Percentiles rank a stretch among this genome's conserved stretches.
phyloP scores from a whole-genome alignment of 345 rosid genomes.

The Eucalyptus tenuipes region DNA sequence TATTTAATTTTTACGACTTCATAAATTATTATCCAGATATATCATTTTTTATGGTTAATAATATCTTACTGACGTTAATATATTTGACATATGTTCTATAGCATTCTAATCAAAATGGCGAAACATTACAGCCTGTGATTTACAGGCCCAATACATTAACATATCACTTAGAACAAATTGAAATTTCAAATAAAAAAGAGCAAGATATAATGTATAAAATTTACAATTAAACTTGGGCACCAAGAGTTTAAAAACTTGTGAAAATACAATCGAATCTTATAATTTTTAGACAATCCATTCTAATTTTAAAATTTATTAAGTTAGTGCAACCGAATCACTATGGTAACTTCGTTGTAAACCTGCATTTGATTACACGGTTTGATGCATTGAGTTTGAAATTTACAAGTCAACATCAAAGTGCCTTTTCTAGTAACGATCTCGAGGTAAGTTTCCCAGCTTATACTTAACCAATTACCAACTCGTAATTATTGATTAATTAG shows the following conservation, averaged over 20 bases:
- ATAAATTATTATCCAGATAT: neutral
- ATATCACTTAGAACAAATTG: neutral
- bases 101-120: neutral
- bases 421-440: neutral
- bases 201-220: neutral
- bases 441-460: neutral
- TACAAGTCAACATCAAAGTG: neutral
- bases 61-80: neutral
- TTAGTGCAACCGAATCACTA: neutral
- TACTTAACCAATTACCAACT: neutral
- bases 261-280: neutral
- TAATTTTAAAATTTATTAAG: neutral
- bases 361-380: neutral
- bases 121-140: no score
- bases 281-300: neutral
- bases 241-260: neutral
- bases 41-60: neutral
- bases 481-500: neutral
- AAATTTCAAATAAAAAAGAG: no score
- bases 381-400: neutral
- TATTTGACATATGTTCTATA: neutral
- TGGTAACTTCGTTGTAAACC: neutral
- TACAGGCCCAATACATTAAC: neutral
- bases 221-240: neutral
- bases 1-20: neutral